phyloP scores from a whole-genome alignment of 352 stramenopile genomes.

The Phytophthora rubi region DNA sequence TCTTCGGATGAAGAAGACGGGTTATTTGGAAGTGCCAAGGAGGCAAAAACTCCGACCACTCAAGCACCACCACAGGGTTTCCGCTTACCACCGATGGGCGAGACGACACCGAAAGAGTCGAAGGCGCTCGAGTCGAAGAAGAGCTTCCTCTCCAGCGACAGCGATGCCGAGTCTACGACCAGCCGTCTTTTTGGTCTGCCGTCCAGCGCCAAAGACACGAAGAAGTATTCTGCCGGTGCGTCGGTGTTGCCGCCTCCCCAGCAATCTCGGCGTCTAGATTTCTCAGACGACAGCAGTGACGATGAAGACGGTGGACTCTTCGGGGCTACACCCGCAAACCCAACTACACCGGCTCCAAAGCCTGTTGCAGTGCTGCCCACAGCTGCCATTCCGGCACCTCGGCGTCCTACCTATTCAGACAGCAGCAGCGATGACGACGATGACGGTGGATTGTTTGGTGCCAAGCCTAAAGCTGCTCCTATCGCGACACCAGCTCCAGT shows the following conservation, averaged over 20 bases:
- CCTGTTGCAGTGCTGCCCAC: constrained; percentile 10
- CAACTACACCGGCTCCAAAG: constrained; percentile 8
- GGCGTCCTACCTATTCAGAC: constrained; percentile 37
- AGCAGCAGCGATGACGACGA: constrained; percentile 48
- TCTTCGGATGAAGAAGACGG: constrained; percentile 50
- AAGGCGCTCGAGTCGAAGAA: constrained; percentile 28
- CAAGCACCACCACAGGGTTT: constrained; percentile 31
- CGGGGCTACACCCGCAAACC: constrained; percentile 42
- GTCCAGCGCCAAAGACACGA: constrained; percentile 31
- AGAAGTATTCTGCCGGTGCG: constrained; percentile 18
- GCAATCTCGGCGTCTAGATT: constrained; percentile 36
- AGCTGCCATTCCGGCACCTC: constrained; percentile 12
- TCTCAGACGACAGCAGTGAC: constrained; percentile 62
- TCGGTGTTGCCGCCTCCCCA: constrained; percentile 29
- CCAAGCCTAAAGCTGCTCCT: constrained; percentile 31
- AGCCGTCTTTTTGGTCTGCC: constrained; percentile 46
- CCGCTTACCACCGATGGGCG: constrained; percentile 32
- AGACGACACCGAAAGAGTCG: constrained; percentile 22
- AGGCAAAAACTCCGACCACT: constrained; percentile 15
- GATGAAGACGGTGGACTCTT: constrained; percentile 66
- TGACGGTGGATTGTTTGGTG: constrained; percentile 62
- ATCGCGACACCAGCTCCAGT: constrained; percentile 9
- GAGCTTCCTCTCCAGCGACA: constrained; percentile 49
- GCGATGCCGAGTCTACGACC: constrained; percentile 40
- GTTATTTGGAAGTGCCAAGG: constrained; percentile 53